Conservation (phyloP, 805 yeast species). For the Metschnikowia continentalis region DNA sequence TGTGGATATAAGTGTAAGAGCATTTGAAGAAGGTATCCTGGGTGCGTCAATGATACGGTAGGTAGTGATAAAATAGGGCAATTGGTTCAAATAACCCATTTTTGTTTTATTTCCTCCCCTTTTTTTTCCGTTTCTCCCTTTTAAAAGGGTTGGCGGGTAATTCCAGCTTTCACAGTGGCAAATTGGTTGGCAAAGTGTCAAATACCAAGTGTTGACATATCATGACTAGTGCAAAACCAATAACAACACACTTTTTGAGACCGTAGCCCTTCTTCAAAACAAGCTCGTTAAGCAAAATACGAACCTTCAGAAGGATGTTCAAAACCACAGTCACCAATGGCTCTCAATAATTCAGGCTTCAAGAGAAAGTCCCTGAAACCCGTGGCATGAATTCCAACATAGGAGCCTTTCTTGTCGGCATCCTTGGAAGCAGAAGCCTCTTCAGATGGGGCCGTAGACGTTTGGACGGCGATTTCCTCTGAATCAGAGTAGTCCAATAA, state of each 20-base stretch:
- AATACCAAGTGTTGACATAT: no score
- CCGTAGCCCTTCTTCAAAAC: neutral
- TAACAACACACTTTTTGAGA: no score
- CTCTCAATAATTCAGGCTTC: slow-evolving; percentile 95
- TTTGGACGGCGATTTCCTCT: slow-evolving; percentile 81
- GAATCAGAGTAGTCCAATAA: slow-evolving; percentile 97
- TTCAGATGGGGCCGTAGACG: slow-evolving; percentile 46
- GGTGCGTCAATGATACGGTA: no score
- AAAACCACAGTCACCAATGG: slow-evolving; percentile 98
- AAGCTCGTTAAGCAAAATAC: slow-evolving; percentile 32
- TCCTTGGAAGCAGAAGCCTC: slow-evolving; percentile 52
- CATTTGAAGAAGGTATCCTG: neutral
- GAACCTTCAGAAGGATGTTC: slow-evolving; percentile 99
- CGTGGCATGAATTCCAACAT: slow-evolving; percentile 96
- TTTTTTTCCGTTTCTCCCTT: no score
- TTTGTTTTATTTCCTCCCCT: no score
- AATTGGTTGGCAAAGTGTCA: no score
- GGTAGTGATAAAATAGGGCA: no score
- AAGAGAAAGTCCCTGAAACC: slow-evolving; percentile 96
- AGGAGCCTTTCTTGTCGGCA: slow-evolving; percentile 89
- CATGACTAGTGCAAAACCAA: no score
- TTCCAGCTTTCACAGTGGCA: no score
- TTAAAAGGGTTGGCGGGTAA: no score
- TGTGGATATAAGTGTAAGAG: neutral
- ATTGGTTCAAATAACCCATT: no score